These are phyloP conservation scores for Hortaea sp. DNA, from an alignment of 2,329 filamentous ascomycete species.

Conservation along the genomic window DNA sequence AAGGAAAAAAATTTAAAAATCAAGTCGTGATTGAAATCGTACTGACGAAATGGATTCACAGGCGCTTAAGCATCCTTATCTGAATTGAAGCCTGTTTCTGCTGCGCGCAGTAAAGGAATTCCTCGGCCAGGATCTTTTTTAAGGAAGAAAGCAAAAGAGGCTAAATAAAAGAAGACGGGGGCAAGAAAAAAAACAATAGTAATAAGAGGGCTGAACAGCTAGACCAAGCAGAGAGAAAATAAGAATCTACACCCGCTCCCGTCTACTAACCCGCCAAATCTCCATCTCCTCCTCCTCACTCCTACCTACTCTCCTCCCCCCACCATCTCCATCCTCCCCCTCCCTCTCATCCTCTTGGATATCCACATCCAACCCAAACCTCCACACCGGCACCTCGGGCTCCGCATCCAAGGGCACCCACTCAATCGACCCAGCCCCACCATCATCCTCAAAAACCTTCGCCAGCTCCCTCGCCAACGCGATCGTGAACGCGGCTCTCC, in stretches of 20 bases:
- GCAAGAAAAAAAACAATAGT: no score
- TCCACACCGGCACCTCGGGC: not conserved
- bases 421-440: constrained; percentile 2
- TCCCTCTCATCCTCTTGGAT: no score
- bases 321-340: not conserved
- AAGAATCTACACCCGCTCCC: no score
- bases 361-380: not conserved
- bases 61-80: constrained; percentile 10
- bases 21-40: not conserved
- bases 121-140: no score
- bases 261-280: not conserved
- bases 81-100: not conserved
- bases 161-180: no score
- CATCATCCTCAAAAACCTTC: constrained; percentile 5
- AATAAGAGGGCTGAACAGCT: no score
- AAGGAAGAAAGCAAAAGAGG: no score
- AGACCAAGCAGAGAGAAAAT: no score
- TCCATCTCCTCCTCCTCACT: not conserved
- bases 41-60: not conserved
- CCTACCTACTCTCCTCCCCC: not conserved
- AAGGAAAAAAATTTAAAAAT: no score
- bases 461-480: constrained; percentile 3
- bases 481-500: constrained; percentile 3
- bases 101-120: no score
- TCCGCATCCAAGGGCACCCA: not conserved